Evolutionary conservation across 768 basidiomycete species (phyloP), one percentile per base, ranked within the genome.

Genomic region (Arthromyces matolae): DNA sequence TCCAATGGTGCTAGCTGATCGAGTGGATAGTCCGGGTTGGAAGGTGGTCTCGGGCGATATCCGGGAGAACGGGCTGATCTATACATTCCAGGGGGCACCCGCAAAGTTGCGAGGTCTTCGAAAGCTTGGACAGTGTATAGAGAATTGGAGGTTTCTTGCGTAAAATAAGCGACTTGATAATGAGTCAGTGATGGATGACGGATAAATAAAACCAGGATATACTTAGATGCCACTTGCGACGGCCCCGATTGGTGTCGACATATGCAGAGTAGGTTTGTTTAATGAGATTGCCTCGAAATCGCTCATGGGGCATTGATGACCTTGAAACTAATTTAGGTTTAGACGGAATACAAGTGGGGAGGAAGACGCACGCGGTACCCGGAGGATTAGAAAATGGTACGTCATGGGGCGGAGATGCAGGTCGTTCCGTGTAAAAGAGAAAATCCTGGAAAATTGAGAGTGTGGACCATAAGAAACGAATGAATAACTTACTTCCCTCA

Each of bases 191-290:
- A 53, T 42, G 33, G 23, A 44, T 42, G 22, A 6, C 20, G 8
- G 23, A 42, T 20, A 22, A 18, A 45, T 42, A 22, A n/a, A n/a
- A n/a, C n/a, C 23, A 36, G 49, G 32, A 61, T 83, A 43, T 62
- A 88, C 87, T 89, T 25, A 90, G 72, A 56, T 90, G 87, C 87
- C 87, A 89, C 57, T 90, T 90, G 53, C 83, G 74, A 48, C 77
- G 76, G n/a, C 85, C 86, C 46, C 71, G 66, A 16, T 74, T 57
- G 2, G 79, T 83, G n/a, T 84, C 75, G 29, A 88, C 83, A 55
- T 75, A 86, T 23, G 86, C 86, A 7, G 86, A 88, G 60, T 87
- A 90, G 0, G 87, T 89, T 62, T 90, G 87, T 59, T 89, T 89
- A 48, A 86, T 75, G 23, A 89, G 73, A 40, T 75, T 72, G 29